Conservation (phyloP, 2,329 filamentous ascomycete genomes). For the Pestalotiopsis sp. region DNA sequence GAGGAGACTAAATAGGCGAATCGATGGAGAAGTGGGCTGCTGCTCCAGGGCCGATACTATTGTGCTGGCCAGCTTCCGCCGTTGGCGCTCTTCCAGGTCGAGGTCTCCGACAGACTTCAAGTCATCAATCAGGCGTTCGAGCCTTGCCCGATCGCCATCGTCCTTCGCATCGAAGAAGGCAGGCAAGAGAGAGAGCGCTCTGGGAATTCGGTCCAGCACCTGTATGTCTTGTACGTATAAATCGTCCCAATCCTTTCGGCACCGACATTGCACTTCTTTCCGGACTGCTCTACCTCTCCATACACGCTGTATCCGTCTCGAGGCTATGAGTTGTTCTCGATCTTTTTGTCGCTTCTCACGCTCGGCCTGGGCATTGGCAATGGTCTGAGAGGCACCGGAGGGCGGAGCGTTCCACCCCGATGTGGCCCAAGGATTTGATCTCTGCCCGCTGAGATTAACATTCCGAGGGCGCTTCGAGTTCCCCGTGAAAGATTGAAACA, state of each 20-base stretch:
- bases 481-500: conserved; percentile 94
- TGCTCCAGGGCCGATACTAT: conserved; percentile 31
- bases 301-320: conserved; percentile 72
- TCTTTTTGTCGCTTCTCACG: conserved; percentile 80
- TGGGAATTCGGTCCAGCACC: conserved; percentile 36
- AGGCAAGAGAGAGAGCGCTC: conserved; percentile 50
- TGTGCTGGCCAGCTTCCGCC: conserved; percentile 28
- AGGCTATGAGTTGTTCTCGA: conserved; percentile 74
- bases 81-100: conserved; percentile 14
- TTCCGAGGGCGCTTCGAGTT: conserved; percentile 83
- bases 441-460: conserved; percentile 88
- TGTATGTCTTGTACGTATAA: conserved; percentile 42
- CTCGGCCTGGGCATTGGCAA: conserved; percentile 86
- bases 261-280: conserved; percentile 55
- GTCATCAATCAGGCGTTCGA: conserved; percentile 49
- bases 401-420: conserved; percentile 59
- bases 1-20: conserved; percentile 38
- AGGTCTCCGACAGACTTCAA: conserved; percentile 25
- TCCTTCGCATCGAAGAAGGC: conserved; percentile 49
- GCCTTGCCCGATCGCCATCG: conserved; percentile 50
- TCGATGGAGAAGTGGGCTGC: conserved; percentile 23
- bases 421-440: conserved; percentile 75
- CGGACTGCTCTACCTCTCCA: conserved; percentile 80
- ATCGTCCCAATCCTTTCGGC: conserved; percentile 65
- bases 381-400: conserved; percentile 72